phyloP scores from a whole-genome alignment of 2,329 filamentous ascomycete genomes.

The Talaromyces amestolkiae region DNA sequence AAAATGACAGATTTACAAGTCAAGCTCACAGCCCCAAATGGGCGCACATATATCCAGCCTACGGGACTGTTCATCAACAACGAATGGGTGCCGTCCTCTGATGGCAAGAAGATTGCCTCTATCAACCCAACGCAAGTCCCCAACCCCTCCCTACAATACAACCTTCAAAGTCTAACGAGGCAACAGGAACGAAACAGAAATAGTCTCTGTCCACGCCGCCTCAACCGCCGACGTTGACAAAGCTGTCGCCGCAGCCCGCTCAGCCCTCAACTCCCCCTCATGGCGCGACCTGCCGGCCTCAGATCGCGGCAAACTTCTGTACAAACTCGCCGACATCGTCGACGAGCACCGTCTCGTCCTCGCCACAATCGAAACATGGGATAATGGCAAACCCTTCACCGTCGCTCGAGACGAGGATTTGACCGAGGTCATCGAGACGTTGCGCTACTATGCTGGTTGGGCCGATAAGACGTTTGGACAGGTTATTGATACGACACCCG shows the following conservation, averaged over 20 bases:
- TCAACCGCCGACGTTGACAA: conserved; percentile 63
- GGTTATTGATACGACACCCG: conserved; percentile 66
- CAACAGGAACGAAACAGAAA: conserved; percentile 59
- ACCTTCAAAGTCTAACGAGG: neutral
- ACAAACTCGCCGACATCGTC: conserved; percentile 30
- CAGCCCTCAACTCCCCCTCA: conserved; percentile 62
- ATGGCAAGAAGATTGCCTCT: conserved; percentile 37
- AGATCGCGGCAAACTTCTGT: conserved; percentile 27
- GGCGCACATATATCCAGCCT: conserved; percentile 37
- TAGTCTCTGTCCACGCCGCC: conserved; percentile 66
- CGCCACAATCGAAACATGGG: conserved; percentile 30
- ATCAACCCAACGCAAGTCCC: conserved; percentile 33
- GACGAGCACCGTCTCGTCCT: conserved; percentile 29
- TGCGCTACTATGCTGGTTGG: conserved; percentile 76
- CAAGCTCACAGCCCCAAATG: conserved; percentile 40
- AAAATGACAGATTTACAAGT: conserved; percentile 21
- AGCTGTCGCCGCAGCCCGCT: conserved; percentile 65
- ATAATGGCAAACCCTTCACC: conserved; percentile 61
- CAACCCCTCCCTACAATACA: neutral
- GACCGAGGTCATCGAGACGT: conserved; percentile 55
- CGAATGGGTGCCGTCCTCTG: conserved; percentile 41
- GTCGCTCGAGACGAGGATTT: conserved; percentile 65
- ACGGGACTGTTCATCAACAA: conserved; percentile 47
- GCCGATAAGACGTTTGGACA: conserved; percentile 77
- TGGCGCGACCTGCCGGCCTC: conserved; percentile 61